phyloP scores from a whole-genome alignment of 306 rosid species.

The Gleditsia sinensis region DNA sequence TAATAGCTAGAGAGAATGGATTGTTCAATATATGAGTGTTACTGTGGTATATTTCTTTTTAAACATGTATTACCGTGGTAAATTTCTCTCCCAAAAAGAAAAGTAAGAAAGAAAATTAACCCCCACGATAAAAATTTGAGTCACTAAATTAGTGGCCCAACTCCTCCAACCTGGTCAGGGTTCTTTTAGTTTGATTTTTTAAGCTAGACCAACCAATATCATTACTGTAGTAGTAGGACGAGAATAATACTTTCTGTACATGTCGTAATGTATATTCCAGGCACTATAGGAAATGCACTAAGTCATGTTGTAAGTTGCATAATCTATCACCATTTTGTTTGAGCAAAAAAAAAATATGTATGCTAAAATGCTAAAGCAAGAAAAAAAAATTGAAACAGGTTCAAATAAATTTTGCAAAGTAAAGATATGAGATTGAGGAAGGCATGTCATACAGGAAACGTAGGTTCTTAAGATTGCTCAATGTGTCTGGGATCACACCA shows the following conservation, averaged over 20 bases:
- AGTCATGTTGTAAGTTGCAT: neutral
- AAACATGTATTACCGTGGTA: too few relatives aligned
- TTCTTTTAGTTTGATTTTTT: neutral
- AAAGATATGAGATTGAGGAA: slow-evolving; percentile 45
- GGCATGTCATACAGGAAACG: slow-evolving; percentile 74
- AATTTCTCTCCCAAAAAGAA: too few relatives aligned
- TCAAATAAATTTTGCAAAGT: slow-evolving; percentile 21
- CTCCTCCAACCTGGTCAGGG: neutral
- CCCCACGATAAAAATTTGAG: neutral
- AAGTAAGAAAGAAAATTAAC: neutral
- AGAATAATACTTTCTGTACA: neutral
- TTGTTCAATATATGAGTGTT: neutral
- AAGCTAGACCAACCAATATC: neutral
- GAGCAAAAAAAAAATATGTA: slow-evolving; percentile 11
- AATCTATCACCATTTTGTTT: slow-evolving; percentile 8
- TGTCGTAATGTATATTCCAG: neutral
- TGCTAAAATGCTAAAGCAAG: slow-evolving; percentile 16
- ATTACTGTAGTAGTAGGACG: neutral
- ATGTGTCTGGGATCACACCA: slow-evolving; percentile 58
- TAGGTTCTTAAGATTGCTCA: slow-evolving; percentile 63
- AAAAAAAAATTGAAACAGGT: neutral
- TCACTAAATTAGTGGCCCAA: neutral
- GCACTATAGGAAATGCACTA: slow-evolving; percentile 16
- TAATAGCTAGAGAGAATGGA: neutral
- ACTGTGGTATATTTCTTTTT: neutral